Base-by-base conservation (phyloP, 768 basidiomycete genomes). In the Agrocybe pediades region DNA sequence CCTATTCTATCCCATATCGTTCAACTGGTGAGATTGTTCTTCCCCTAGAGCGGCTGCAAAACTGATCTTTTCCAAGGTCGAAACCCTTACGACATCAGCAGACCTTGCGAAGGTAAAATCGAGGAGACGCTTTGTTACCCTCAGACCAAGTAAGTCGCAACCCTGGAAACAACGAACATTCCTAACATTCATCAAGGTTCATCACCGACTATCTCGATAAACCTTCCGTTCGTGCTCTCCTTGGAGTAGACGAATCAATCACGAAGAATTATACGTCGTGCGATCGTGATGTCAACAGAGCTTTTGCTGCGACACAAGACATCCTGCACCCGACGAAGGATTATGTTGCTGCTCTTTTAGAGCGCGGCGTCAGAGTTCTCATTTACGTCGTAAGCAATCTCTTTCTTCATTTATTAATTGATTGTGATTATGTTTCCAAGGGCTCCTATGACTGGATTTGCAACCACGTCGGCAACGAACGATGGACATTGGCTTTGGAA, bases 371-470 rank as follows among this genome's bases (percentile, higher is more conserved):
- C 23, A 77, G 80, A 2, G 81, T 86, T 16, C 76, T 93, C 25
- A 82, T 87, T 49, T 90, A 89, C 58, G 85, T 84, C 1, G 61
- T 56, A 41, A 45, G 56, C 30, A 7, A 16, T 8, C 16, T 11
- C 21, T 39, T 11, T 17, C 19, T 30, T 19, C 5, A 17, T 7
- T n/a, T 9, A 8, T 16, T 8, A 20, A 29, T 20, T 40, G 16
- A 7, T 44, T 9, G 15, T 26, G 9, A 17, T n/a, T 17, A 20
- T 8, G 20, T 29, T 44, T 51, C 16, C 9, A 21, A 61, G 60
- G 88, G 87, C 6, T 77, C 76, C 26, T 84, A 86, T 53, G 87
- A 89, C 59, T 88, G 83, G 84, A 84, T 84, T 48, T 90, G 88
- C 67, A 90, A 90, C 65, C 86, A 84, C 78, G 70, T 88, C 23